phyloP scores from a whole-genome alignment of 139 green algal species.

The Chlorella ohadii region DNA sequence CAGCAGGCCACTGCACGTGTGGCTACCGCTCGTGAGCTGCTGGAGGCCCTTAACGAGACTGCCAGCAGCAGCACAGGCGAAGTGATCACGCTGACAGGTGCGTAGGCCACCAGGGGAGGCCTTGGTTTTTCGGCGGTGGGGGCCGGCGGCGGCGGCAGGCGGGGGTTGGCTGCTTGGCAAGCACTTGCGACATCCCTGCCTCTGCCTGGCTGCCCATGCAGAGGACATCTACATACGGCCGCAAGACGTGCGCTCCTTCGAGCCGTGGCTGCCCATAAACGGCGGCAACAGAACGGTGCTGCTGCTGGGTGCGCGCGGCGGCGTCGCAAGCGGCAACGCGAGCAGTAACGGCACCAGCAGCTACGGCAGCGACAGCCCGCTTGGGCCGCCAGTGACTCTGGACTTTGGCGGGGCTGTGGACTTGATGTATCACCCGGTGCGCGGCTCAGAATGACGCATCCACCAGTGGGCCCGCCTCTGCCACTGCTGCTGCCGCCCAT shows the following conservation, averaged over 20 bases:
- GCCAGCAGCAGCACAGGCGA: not conserved
- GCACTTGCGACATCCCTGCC: no score
- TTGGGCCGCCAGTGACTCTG: not conserved
- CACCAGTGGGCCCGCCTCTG: no score
- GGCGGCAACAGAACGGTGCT: conserved; percentile 5
- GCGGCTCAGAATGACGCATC: no score
- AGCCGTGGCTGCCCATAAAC: not conserved
- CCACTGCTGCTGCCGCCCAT: no score
- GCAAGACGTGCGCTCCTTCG: not conserved
- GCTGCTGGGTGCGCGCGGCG: not conserved
- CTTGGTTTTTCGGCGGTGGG: no score
- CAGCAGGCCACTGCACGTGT: not conserved
- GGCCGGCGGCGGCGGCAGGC: no score
- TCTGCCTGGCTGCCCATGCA: not conserved
- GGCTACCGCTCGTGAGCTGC: not conserved
- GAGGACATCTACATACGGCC: not conserved
- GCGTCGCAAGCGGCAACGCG: no score
- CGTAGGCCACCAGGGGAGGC: not conserved
- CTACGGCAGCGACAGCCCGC: no score
- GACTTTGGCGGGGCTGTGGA: not conserved
- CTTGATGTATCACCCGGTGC: not conserved
- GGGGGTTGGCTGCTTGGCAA: no score
- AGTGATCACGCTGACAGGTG: conserved; percentile 12
- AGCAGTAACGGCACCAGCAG: no score
- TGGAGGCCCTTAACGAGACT: not conserved